Percentiles rank a stretch among this genome's conserved stretches.
These are phyloP conservation scores for Chenopodium album DNA, from an alignment of 148 eudicot species.

Conservation along the genomic window DNA sequence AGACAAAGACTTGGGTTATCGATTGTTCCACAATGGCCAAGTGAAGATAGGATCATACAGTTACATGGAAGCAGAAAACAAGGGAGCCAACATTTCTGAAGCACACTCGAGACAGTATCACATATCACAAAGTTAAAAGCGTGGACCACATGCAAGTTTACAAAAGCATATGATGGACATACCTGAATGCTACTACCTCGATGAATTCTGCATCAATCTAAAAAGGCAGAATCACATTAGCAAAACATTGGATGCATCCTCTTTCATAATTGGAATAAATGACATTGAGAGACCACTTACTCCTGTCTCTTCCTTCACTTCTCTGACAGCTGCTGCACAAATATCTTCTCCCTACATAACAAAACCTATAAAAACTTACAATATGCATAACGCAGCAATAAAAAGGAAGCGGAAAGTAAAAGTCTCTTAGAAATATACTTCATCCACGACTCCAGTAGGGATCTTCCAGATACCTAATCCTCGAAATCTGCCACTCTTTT, in stretches of 20 bases:
- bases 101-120: not conserved
- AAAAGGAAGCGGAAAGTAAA: not conserved
- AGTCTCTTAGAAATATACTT: constrained; percentile 40
- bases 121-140: not conserved
- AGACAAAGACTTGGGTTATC: not conserved
- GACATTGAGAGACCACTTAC: constrained; percentile 41
- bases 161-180: constrained; percentile 3
- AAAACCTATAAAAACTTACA: constrained; percentile 9
- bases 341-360: constrained; percentile 78
- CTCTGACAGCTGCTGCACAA: constrained; percentile 59
- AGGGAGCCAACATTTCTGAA: not conserved
- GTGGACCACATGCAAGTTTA: not conserved
- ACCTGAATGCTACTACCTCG: constrained; percentile 78
- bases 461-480: constrained; percentile 84
- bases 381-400: not conserved
- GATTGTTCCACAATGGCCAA: not conserved
- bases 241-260: not conserved
- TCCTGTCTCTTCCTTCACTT: constrained; percentile 93
- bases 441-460: constrained; percentile 85
- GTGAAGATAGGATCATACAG: not conserved
- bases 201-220: constrained; percentile 76
- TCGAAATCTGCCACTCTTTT: constrained; percentile 49
- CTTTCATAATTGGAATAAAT: not conserved
- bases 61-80: constrained; percentile 14
- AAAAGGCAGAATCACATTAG: constrained; percentile 25